Conservation (phyloP, 331 rosid species). For the Pyracantha coccinea region DNA sequence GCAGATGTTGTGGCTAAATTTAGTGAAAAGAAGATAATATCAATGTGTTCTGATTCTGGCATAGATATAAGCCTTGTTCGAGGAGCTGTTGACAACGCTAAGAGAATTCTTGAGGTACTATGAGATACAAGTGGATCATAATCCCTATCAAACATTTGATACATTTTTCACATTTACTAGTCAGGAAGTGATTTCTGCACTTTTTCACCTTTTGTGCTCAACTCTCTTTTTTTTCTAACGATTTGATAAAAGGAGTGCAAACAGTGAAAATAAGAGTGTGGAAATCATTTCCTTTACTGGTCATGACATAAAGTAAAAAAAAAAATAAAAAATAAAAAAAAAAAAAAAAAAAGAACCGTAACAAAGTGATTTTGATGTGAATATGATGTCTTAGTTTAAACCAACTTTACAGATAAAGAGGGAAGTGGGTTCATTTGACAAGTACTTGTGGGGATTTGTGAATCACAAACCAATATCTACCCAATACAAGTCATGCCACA, state of each 20-base stretch:
- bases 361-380: background rate
- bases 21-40: conserved; percentile 18
- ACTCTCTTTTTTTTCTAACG: background rate
- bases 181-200: background rate
- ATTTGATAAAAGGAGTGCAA: background rate
- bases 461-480: conserved; percentile 24
- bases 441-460: conserved; percentile 33
- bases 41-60: conserved; percentile 1
- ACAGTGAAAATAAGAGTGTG: too few relatives aligned
- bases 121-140: too few relatives aligned
- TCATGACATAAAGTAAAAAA: background rate
- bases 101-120: conserved; percentile 20
- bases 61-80: conserved; percentile 21
- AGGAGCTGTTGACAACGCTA: conserved; percentile 27
- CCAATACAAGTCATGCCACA: conserved; percentile 18
- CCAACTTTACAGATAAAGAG: conserved; percentile 12
- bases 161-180: background rate
- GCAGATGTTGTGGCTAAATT: conserved; percentile 21
- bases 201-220: background rate
- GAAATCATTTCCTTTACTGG: too few relatives aligned
- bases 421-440: conserved; percentile 20
- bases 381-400: background rate
- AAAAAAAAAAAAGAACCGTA: too few relatives aligned
- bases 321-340: too few relatives aligned
- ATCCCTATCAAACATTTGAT: too few relatives aligned